Evolutionary conservation across 2,329 filamentous ascomycete genomes (phyloP).

Genomic region (Alternaria panax): DNA sequence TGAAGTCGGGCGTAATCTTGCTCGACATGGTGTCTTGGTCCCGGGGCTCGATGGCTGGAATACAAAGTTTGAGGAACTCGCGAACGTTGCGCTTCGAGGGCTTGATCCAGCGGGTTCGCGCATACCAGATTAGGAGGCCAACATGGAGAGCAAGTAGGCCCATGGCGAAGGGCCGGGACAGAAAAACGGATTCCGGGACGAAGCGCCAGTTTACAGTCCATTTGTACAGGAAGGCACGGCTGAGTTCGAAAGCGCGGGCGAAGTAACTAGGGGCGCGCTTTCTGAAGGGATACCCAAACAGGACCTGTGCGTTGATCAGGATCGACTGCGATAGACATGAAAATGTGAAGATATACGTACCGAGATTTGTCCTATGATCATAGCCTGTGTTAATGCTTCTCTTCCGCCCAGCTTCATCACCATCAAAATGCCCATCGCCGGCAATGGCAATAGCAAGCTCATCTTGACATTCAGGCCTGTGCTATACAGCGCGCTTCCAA

Average conservation of each 20-base stretch:
- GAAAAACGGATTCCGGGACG: conserved; percentile 81
- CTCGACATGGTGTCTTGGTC: conserved; percentile 65
- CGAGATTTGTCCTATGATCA: conserved; percentile 80
- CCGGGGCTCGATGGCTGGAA: conserved; percentile 49
- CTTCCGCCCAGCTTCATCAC: conserved; percentile 75
- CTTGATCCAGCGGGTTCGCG: conserved; percentile 73
- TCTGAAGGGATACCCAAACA: conserved; percentile 71
- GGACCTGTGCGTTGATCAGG: conserved; percentile 50
- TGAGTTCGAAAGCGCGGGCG: conserved; percentile 86
- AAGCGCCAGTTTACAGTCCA: conserved; percentile 99
- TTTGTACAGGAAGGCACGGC: conserved; percentile 89
- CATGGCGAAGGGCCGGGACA: conserved; percentile 73
- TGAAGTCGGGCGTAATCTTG: conserved; percentile 72
- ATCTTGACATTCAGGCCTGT: conserved; percentile 93
- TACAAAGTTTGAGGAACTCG: conserved; percentile 61
- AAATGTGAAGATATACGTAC: conserved; percentile 53
- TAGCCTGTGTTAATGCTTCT: conserved; percentile 70
- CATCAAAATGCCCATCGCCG: conserved; percentile 78
- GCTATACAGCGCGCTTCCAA: conserved; percentile 76
- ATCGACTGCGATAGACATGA: not conserved
- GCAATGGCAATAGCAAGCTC: conserved; percentile 83
- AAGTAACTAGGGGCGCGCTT: conserved; percentile 75
- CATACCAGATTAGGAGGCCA: conserved; percentile 71
- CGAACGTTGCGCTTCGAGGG: conserved; percentile 67
- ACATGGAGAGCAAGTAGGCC: conserved; percentile 71